Evolutionary conservation across 441 rosid species (phyloP), one percentile per base, ranked within the genome.

Genomic region (Pelargonium exstipulatum): DNA sequence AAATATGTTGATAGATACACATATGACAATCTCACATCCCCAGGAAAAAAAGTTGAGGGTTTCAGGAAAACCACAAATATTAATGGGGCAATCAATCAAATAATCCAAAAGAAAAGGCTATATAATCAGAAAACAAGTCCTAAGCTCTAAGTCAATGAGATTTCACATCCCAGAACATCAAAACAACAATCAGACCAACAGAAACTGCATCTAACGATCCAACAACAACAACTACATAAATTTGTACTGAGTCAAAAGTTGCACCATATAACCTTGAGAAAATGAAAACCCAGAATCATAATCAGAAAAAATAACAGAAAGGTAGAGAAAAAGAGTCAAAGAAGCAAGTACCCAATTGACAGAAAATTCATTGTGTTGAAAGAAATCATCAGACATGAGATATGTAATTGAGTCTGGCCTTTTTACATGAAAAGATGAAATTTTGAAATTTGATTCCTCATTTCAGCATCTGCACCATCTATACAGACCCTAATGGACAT

Each of bases 1-100:
- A 72, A 79, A 66, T 35, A 70, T 22, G 61, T 43, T 51, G 51
- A 9, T 35, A 75, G 51, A 9, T 35, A 75, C 20, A 67, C 46
- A 69, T 66, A 29, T 65, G 48, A 57, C 24, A 18, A 10, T 7
- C 12, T 29, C 62, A 37, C 8, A 37, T 37, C 42, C 42, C 42
- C 42, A 37, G 42, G 2, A 46, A 46, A 46, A 46, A 12, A 46
- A 46, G 5, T 46, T 9, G 14, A 46, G 13, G 53, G 53, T 1
- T 46, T 46, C 53, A 13, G 53, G 53, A 46, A n/a, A 46, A 2
- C 14, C 16, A 12, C 53, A 46, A 10, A 46, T 46, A n/a, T 10
- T 46, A 10, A 46, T 46, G n/a, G 51, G 5, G 5, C 14, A 46
- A 46, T 46, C 14, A 46, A 9, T 10, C 53, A 46, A n/a, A 46